Base-by-base conservation (phyloP, 441 rosid genomes). In the Biscutella laevigata region DNA sequence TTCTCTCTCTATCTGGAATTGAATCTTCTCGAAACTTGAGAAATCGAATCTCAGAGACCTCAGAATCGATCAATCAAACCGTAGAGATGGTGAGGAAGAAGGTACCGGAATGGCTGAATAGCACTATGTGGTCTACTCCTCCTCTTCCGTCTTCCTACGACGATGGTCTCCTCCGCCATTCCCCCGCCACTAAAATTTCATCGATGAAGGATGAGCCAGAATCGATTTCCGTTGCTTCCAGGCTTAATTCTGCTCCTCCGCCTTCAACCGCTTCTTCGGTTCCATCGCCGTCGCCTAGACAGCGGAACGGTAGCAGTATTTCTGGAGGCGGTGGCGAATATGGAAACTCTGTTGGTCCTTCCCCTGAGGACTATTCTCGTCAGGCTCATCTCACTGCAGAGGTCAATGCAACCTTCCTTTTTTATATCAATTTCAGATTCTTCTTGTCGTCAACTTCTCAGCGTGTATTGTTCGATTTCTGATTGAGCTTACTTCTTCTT, bases 21-120 rank as follows among this genome's bases (percentile, higher is more conserved):
- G 3, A 10, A n/a, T 29, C 37, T 26, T 50, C 16, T 53, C 26
- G 57, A 27, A 40, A 39, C 37, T 8, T 25, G 4, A 6, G 33
- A 36, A 43, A 48, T 20, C 19, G 62, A 41, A 24, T 24, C 45
- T 30, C 15, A 21, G 6, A 3, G 8, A 21, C 4, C 35, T 36
- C 10, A 14, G 24, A 41, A 58, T 51, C 49, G 48, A 58, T 66
- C 43, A 4, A 44, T 51, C 42, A 41, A 44, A 16, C 51, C 30
- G 11, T 37, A 58, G 36, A 37, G 37, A 91, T 88, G 96, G 87
- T 66, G 78, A 85, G 78, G 83, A 85, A 87, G 62, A 74, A 75
- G 30, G 95, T 88, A 10, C 98, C 98, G 40, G 98, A 91, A 71
- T 91, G 98, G 98, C 79, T 91, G 14, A 91, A 91, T 68, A 91